Percentiles rank a stretch among this genome's conserved stretches.
Conservation (phyloP, 169 alveolate genomes). For the Cryptosporidium baileyi region DNA sequence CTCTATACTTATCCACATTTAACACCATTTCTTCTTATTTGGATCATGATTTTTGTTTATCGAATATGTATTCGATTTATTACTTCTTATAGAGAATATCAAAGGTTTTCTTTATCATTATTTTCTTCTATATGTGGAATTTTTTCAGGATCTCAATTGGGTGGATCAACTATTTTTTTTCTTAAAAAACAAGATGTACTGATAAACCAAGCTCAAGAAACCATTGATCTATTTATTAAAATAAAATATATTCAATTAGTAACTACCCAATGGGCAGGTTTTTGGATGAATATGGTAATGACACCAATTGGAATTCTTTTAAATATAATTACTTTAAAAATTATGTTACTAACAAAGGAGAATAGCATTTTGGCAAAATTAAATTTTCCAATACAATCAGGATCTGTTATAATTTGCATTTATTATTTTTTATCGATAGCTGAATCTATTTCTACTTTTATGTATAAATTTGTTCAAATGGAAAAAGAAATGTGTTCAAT, state of each 20-base stretch:
- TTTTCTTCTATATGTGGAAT: slow-evolving; percentile 37
- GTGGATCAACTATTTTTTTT: slow-evolving; percentile 1
- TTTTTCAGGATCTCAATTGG: slow-evolving; percentile 32
- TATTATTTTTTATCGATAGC: slow-evolving; percentile 73
- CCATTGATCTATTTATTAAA: slow-evolving; percentile 13
- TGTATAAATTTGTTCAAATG: slow-evolving; percentile 63
- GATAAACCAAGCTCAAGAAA: background rate
- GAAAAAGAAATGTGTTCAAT: slow-evolving; percentile 77
- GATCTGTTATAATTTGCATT: slow-evolving; percentile 17
- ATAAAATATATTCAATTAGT: slow-evolving; percentile 35
- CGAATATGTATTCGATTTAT: slow-evolving; percentile 19
- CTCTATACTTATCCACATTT: slow-evolving; percentile 1
- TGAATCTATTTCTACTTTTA: slow-evolving; percentile 67
- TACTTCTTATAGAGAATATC: slow-evolving; percentile 53
- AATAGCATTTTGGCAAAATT: background rate
- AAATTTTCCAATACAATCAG: background rate
- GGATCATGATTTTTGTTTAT: background rate
- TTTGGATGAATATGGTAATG: slow-evolving; percentile 47
- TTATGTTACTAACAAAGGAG: background rate
- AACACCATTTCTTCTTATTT: background rate
- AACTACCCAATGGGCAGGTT: slow-evolving; percentile 65
- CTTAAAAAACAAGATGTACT: slow-evolving; percentile 3
- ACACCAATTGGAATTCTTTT: slow-evolving; percentile 54
- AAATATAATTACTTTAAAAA: background rate
- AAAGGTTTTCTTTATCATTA: slow-evolving; percentile 20